These are phyloP conservation scores for Thozetella sp. DNA, from an alignment of 495 filamentous ascomycete genomes.

Conservation along the genomic window DNA sequence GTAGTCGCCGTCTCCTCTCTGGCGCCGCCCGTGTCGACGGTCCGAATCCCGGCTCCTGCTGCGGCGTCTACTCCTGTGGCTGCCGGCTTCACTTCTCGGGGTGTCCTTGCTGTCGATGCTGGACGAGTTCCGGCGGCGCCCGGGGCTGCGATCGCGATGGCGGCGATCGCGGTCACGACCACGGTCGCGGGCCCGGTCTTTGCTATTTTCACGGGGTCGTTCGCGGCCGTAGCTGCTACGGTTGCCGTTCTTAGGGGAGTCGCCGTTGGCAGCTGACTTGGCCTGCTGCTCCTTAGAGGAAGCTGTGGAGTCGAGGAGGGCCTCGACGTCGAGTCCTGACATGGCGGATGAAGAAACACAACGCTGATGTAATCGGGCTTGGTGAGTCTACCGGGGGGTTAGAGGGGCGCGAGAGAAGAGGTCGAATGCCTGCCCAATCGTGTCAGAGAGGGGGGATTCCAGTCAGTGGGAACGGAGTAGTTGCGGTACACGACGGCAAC, in stretches of 20 bases:
- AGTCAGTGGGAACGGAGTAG: no score
- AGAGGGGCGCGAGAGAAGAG: no score
- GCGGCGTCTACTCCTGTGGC: slow-evolving; percentile 81
- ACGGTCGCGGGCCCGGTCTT: slow-evolving; percentile 54
- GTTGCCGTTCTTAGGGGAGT: slow-evolving; percentile 57
- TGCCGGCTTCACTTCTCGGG: slow-evolving; percentile 79
- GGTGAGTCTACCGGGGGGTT: no score
- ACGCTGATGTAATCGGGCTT: no score
- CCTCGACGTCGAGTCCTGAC: slow-evolving; percentile 93
- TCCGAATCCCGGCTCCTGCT: slow-evolving; percentile 79
- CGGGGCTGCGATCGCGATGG: slow-evolving; percentile 68
- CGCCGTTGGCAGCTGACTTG: slow-evolving; percentile 34
- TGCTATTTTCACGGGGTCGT: slow-evolving; percentile 26
- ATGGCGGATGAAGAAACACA: slow-evolving; percentile 43
- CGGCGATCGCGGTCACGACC: slow-evolving; percentile 64
- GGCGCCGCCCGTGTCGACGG: slow-evolving; percentile 74
- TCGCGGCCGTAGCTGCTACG: slow-evolving; percentile 45
- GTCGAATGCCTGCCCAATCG: no score
- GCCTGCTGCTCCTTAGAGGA: slow-evolving; percentile 46
- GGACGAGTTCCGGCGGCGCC: slow-evolving; percentile 39
- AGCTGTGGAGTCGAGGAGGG: slow-evolving; percentile 89
- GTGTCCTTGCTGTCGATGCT: slow-evolving; percentile 54
- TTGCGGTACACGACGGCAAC: no score
- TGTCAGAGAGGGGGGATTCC: neutral
- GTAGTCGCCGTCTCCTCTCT: slow-evolving; percentile 74